These are phyloP conservation scores for Pleodorina starrii DNA, from an alignment of 139 green algal species.

Conservation along the genomic window DNA sequence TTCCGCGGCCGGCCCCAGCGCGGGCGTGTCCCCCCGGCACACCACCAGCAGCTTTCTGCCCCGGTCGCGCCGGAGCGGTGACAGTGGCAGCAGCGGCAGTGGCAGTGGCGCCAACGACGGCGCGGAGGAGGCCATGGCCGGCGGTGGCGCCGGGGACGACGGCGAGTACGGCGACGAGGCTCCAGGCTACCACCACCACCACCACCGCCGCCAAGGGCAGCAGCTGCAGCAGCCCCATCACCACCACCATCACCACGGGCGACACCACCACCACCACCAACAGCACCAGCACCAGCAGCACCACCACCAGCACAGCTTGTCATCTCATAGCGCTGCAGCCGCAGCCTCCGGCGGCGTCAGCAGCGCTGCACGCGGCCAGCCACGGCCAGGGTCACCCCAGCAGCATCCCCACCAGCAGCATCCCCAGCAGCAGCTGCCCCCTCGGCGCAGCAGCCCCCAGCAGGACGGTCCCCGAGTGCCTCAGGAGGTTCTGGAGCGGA, in stretches of 20 bases:
- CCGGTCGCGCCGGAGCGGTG: neutral
- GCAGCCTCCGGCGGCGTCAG: neutral
- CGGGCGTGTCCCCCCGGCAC: neutral
- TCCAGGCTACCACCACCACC: conserved; percentile 5
- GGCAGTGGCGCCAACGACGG: neutral
- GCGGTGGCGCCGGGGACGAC: no score
- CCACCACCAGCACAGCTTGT: neutral
- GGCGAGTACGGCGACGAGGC: no score
- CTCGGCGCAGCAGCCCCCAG: neutral
- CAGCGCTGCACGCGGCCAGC: neutral
- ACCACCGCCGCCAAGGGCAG: neutral
- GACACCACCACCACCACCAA: neutral
- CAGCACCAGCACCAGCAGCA: neutral
- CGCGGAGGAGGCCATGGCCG: no score
- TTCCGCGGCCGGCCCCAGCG: neutral
- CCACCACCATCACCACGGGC: neutral
- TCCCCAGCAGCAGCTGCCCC: neutral
- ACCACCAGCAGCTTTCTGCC: conserved; percentile 38
- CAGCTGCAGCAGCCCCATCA: neutral
- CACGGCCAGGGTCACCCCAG: neutral
- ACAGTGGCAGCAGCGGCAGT: neutral
- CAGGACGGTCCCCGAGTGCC: conserved; percentile 26
- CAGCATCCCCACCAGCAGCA: neutral
- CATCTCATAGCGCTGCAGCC: neutral
- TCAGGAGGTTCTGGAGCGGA: conserved; percentile 19